phyloP scores from a whole-genome alignment of 768 basidiomycete species.

The Gautieria morchelliformis region DNA sequence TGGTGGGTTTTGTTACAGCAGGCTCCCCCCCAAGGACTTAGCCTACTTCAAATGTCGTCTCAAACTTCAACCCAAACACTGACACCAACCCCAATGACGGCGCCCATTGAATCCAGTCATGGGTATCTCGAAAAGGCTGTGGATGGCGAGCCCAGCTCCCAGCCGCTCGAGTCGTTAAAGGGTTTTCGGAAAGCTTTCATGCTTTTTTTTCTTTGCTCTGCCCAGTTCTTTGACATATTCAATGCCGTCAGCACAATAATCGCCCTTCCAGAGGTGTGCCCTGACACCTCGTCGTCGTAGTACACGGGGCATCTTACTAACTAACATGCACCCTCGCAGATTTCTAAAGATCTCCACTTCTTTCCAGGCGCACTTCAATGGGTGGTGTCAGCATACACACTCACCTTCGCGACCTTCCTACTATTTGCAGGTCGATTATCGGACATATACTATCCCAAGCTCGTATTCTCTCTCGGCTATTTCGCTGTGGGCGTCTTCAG shows the following conservation, averaged over 20 bases:
- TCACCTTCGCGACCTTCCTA: conserved; percentile 32
- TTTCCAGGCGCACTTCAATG: conserved; percentile 18
- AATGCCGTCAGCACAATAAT: conserved; percentile 15
- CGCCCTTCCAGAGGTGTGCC: conserved; percentile 4
- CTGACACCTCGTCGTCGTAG: not conserved
- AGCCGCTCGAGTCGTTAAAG: not conserved
- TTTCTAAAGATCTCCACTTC: conserved; percentile 3
- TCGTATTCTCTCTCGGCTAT: conserved; percentile 20
- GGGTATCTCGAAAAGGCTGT: not conserved
- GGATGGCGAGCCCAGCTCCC: not conserved
- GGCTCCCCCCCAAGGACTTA: too few species aligned
- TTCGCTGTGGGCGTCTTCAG: conserved; percentile 19
- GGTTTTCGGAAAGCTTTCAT: conserved; percentile 19
- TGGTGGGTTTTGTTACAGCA: too few species aligned
- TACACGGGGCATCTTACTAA: not conserved
- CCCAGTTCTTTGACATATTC: conserved; percentile 36
- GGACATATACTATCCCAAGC: conserved; percentile 28
- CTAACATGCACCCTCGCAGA: not conserved
- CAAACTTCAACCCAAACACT: not conserved
- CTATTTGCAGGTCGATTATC: conserved; percentile 28
- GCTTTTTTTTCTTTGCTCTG: conserved; percentile 29
- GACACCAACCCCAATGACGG: not conserved
- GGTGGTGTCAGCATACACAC: conserved; percentile 33
- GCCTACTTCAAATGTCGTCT: too few species aligned
- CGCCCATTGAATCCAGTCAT: not conserved